phyloP scores from a whole-genome alignment of 192 early-diverging fungal genomes.

The Coemansia sp. region DNA sequence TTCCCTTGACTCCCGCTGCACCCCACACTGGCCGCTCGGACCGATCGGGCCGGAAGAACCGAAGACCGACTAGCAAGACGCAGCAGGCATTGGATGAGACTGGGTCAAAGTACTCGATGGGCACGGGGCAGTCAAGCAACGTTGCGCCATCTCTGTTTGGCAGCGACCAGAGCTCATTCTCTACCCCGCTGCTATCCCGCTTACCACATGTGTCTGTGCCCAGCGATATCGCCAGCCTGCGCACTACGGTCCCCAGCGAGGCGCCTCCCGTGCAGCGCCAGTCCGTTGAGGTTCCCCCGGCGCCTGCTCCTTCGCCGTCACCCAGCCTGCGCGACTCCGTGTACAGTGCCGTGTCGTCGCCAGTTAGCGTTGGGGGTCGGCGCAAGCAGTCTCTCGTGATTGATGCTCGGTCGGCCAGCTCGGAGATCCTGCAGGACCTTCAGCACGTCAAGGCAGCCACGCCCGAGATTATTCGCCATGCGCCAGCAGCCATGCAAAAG shows the following conservation, averaged over 20 bases:
- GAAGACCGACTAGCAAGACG: constrained; percentile 12
- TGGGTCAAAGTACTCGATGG: constrained; percentile 35
- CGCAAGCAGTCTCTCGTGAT: constrained; percentile 47
- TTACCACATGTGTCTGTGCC: constrained; percentile 44
- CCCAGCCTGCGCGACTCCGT: constrained; percentile 10
- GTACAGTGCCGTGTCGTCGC: constrained; percentile 33
- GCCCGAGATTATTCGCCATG: constrained; percentile 15
- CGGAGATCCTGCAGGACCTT: constrained; percentile 27
- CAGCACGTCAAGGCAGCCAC: constrained; percentile 28
- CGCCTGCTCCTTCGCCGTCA: not conserved
- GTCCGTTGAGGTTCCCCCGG: not conserved
- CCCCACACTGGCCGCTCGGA: not conserved
- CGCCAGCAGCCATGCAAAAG: not conserved
- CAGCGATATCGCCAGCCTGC: constrained; percentile 46
- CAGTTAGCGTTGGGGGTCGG: constrained; percentile 49
- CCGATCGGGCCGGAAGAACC: not conserved
- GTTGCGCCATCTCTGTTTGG: constrained; percentile 49
- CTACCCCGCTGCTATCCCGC: constrained; percentile 38
- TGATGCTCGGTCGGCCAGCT: constrained; percentile 39
- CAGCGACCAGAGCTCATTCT: constrained; percentile 48
- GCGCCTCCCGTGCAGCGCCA: not conserved
- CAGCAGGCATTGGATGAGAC: constrained; percentile 9
- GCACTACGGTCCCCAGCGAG: constrained; percentile 11
- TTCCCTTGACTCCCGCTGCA: constrained; percentile 32
- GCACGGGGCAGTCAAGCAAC: constrained; percentile 48